Evolutionary conservation across 2,329 filamentous ascomycete genomes (phyloP), one percentile per base, ranked within the genome.

Genomic region (Leptographium procerum): DNA sequence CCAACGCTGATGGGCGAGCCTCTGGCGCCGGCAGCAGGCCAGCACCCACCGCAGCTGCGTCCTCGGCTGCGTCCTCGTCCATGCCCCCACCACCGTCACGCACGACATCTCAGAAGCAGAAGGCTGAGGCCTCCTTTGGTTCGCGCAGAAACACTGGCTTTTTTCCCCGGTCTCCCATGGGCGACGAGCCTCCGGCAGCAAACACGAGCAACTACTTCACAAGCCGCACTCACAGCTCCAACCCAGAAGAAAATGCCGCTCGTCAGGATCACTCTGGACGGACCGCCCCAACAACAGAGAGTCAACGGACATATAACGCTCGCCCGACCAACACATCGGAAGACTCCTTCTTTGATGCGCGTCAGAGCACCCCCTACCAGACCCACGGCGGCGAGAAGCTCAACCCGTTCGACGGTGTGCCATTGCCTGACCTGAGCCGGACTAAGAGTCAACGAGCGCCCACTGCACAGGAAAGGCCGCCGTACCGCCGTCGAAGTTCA

Each of bases 311-410:
- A 29, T 14, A 69, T 69, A 24, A 57, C 62, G 19, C 59, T 63
- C 16, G 47, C 24, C 5, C 47, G 26, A 13, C 24, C 47, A 7
- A 50, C 52, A 58, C 64, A 3, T 59, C 59, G 1, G 57, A 63
- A 22, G 62, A 61, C 10, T 68, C 68, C 1, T 72, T 71, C 50
- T 59, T 71, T 48, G 78, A 83, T 60, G 67, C 69, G n/a, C 75
- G 81, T n/a, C 74, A 81, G 57, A 80, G 79, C 63, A 80, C 78
- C 7, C 81, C 82, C 0, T 85, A 85, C 65, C 73, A 75, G 48
- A 76, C 73, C 1, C 74, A 78, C 34, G 75, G 79, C 14, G 81
- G 82, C 36, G 83, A 85, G 66, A 84, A 79, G 69, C 78, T 80
- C 5, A 77, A 82, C 52, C 76, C 80, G 0, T 83, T 81, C 60